Conservation (phyloP, 2,329 filamentous ascomycete species). For the Stenocarpella maydis region DNA sequence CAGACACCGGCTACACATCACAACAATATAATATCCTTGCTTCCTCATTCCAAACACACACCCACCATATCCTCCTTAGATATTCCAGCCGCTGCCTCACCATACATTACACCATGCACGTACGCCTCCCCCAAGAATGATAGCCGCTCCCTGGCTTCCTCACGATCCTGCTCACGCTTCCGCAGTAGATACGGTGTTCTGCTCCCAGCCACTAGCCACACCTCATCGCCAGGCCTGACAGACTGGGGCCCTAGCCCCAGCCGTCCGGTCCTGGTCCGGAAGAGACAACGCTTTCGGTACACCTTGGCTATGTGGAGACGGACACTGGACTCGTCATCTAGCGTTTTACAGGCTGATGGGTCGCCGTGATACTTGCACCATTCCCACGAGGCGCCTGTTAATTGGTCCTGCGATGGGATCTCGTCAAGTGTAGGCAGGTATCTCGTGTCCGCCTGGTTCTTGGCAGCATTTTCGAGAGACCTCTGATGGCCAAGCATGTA, state of each 20-base stretch:
- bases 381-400: background rate
- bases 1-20: no score
- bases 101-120: conserved; percentile 26
- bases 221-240: conserved; percentile 14
- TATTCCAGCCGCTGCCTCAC: background rate
- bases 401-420: conserved; percentile 14
- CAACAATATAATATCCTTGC: background rate
- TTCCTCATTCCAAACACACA: conserved; percentile 6
- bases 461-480: background rate
- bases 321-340: conserved; percentile 14
- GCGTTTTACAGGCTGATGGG: background rate
- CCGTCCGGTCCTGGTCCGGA: conserved; percentile 15
- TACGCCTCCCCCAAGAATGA: conserved; percentile 10
- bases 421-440: conserved; percentile 21
- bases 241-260: conserved; percentile 22
- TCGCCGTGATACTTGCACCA: conserved; percentile 28
- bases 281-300: conserved; percentile 26
- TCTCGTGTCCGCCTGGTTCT: background rate
- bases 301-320: conserved; percentile 12
- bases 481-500: conserved; percentile 8
- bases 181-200: conserved; percentile 19
- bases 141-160: background rate
- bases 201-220: conserved; percentile 13
- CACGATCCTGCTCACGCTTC: background rate
- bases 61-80: background rate